phyloP scores from a whole-genome alignment of 2,329 filamentous ascomycete genomes.

The Cadophora sp. region DNA sequence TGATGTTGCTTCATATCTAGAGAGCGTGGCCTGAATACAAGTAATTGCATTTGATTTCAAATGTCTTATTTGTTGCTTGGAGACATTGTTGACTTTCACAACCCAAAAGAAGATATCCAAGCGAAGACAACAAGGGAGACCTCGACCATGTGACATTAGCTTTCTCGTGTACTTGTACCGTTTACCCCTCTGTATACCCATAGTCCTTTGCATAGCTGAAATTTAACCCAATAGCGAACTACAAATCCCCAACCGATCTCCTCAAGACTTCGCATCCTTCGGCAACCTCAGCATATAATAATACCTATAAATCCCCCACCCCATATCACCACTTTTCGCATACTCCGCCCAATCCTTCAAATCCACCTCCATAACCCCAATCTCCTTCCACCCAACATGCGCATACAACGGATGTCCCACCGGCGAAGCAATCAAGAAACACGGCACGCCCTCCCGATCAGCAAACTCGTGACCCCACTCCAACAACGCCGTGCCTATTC shows the following conservation, averaged over 20 bases:
- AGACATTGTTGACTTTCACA: background rate
- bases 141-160: background rate
- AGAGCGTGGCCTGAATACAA: background rate
- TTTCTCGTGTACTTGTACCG: background rate
- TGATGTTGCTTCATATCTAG: background rate
- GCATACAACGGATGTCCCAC: background rate
- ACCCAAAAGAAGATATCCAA: background rate
- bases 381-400: constrained; percentile 5
- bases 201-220: too few relatives aligned
- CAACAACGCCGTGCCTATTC: background rate
- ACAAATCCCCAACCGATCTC: background rate
- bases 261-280: background rate
- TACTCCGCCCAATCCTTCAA: constrained; percentile 1
- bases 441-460: constrained; percentile 2
- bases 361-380: constrained; percentile 2
- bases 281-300: constrained; percentile 7
- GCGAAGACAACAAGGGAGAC: background rate
- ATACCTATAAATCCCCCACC: background rate
- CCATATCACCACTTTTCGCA: background rate
- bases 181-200: background rate
- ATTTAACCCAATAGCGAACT: background rate
- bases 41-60: background rate
- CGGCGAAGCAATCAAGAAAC: constrained; percentile 2
- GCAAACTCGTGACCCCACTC: background rate
- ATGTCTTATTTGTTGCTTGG: background rate